These are phyloP conservation scores for Cystobasidiopsis lactophilus DNA, from an alignment of 768 basidiomycete species.

Conservation along the genomic window DNA sequence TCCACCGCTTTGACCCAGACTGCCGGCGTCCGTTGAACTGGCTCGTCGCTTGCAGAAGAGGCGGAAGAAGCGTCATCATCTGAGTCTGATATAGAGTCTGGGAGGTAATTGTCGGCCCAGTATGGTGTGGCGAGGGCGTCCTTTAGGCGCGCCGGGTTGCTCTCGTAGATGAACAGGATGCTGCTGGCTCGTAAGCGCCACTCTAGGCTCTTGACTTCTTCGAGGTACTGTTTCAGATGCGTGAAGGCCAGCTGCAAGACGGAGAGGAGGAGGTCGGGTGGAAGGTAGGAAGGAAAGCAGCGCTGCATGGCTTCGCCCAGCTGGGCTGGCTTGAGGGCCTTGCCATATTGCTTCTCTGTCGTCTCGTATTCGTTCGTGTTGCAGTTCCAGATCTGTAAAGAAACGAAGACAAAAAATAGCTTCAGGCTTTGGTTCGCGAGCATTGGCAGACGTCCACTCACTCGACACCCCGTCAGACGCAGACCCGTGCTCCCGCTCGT, in stretches of 20 bases:
- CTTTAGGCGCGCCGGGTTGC: conserved; percentile 29
- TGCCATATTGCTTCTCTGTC: conserved; percentile 58
- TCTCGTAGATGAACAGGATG: conserved; percentile 60
- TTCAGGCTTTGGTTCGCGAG: too few species aligned
- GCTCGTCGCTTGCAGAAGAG: conserved; percentile 27
- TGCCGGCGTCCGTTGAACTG: conserved; percentile 12
- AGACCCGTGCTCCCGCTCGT: conserved; percentile 59
- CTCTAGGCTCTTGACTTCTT: conserved; percentile 35
- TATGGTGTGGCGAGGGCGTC: conserved; percentile 20
- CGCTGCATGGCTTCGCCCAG: conserved; percentile 51
- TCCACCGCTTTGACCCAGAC: conserved; percentile 66
- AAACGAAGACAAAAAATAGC: neutral
- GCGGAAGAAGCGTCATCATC: conserved; percentile 19
- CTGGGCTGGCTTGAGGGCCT: conserved; percentile 42
- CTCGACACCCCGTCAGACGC: conserved; percentile 75
- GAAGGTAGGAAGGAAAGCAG: conserved; percentile 35
- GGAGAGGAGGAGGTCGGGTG: conserved; percentile 29
- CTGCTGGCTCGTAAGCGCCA: conserved; percentile 64
- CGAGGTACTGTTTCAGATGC: conserved; percentile 29
- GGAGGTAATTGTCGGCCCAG: neutral
- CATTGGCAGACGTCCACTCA: conserved; percentile 28
- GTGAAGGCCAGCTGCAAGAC: conserved; percentile 29
- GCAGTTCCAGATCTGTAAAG: conserved; percentile 47
- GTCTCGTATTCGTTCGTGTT: conserved; percentile 34
- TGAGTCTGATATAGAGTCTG: conserved; percentile 13